Evolutionary conservation across 345 rosid species (phyloP).

Genomic region (Cardamine chenopodiifolia): DNA sequence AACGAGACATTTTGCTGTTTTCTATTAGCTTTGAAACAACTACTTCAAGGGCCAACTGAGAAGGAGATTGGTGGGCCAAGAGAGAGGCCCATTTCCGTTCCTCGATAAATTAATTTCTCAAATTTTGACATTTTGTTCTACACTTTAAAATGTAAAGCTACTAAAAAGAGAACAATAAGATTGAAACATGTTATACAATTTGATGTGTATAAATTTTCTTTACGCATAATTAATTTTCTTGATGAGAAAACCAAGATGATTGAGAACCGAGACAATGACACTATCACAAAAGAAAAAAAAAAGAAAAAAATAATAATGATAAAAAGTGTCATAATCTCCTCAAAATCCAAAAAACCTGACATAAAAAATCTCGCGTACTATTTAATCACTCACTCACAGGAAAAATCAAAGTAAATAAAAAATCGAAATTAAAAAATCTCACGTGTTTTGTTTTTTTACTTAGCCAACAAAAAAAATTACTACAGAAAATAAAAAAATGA

Average conservation of each 20-base stretch:
- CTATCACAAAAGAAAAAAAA: neutral
- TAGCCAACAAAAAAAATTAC: constrained; percentile 25
- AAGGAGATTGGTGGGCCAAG: constrained; percentile 38
- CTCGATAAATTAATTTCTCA: neutral
- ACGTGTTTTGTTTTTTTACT: constrained; percentile 50
- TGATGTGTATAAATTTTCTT: neutral
- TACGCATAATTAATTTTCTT: constrained; percentile 12
- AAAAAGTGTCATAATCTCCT: constrained; percentile 44
- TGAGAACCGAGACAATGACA: constrained; percentile 39
- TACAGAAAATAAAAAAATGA: constrained; percentile 24
- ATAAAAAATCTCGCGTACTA: constrained; percentile 45
- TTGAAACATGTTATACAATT: constrained; percentile 6
- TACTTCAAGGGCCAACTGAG: constrained; percentile 30
- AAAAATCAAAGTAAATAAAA: constrained; percentile 51
- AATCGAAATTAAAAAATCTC: constrained; percentile 39
- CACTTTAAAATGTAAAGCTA: neutral
- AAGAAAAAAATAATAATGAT: constrained; percentile 24
- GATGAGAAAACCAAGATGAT: constrained; percentile 32
- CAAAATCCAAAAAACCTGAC: constrained; percentile 48
- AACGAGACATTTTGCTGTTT: constrained; percentile 40
- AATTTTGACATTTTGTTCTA: constrained; percentile 2
- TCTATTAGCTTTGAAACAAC: constrained; percentile 34
- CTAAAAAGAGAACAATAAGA: neutral
- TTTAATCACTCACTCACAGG: constrained; percentile 60
- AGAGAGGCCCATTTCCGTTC: constrained; percentile 33